These are phyloP conservation scores for Akebia trifoliata DNA, from an alignment of 164 flowering plant genomes.

Conservation along the genomic window DNA sequence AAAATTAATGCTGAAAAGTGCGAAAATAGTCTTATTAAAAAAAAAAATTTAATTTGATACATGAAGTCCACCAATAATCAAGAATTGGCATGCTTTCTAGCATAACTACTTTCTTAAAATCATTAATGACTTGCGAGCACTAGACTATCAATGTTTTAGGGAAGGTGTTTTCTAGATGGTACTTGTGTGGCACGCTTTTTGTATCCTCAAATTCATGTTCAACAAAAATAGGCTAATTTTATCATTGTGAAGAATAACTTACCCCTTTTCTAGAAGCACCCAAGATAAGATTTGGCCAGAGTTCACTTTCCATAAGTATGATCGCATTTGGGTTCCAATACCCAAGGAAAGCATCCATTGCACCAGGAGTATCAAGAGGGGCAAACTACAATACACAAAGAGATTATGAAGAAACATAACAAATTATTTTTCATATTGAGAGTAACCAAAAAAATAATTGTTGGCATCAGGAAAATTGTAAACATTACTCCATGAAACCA, in stretches of 20 bases:
- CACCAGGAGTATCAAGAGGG: conserved; percentile 71
- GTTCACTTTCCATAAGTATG: conserved; percentile 76
- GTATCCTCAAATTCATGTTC: conserved; percentile 1
- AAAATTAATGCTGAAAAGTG: too few relatives aligned
- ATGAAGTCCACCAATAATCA: neutral
- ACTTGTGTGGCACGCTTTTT: neutral
- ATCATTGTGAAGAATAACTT: conserved; percentile 25
- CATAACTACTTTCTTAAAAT: neutral
- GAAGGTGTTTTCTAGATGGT: neutral
- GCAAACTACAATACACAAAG: conserved; percentile 53
- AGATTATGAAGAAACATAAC: neutral
- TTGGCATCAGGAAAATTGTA: neutral
- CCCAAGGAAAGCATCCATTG: conserved; percentile 63
- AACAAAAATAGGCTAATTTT: neutral
- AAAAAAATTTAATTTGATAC: too few relatives aligned
- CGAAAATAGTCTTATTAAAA: too few relatives aligned
- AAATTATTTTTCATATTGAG: neutral
- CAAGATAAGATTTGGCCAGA: conserved; percentile 95
- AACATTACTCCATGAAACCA: neutral
- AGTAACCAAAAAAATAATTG: neutral
- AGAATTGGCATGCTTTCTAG: neutral
- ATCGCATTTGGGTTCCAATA: conserved; percentile 88
- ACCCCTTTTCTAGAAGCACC: conserved; percentile 69
- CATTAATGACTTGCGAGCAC: neutral
- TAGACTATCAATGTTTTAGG: too few relatives aligned